Base-by-base conservation (phyloP, 2,329 filamentous ascomycete species). In the Coniochaeta hoffmannii region DNA sequence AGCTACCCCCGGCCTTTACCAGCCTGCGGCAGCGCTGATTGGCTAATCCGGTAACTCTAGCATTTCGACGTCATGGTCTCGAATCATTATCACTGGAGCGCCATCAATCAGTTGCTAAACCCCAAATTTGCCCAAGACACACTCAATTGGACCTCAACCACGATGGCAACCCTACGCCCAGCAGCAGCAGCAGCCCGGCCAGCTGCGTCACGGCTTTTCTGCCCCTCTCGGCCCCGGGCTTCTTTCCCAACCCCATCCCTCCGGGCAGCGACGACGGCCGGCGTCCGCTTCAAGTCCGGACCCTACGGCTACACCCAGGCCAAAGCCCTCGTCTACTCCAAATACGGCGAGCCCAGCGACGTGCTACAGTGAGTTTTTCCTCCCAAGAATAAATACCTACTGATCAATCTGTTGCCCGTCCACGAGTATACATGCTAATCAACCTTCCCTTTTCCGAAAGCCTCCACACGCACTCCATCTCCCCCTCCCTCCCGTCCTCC, bases 281-380 rank as follows among this genome's bases (percentile, higher is more conserved):
- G 68, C 17, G 67, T 71, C 54, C 76, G 81, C 46, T 66, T 68
- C 68, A 82, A 81, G 65, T 83, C 81, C 4, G 81, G 80, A 0
- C 81, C 82, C 0, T 92, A 90, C 68, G 89, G 89, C 64, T 94
- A 94, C 73, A 89, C 88, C 41, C 89, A 93, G 72, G 86, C 89
- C 60, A 92, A 91, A 75, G 82, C 87, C n/a, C 82, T 94, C 61
- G 83, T 89, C 50, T 90, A 89, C 70, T 82, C 82, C 38, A 78
- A 86, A 58, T 83, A 86, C 66, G 89, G 90, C 67, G 88, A 92
- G 68, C 89, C 89, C 0, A 76, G 78, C 41, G 83, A 90, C 62
- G 88, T 90, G 2, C 69, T 88, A 31, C 79, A 73, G 83, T 85
- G 68, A 50, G 75, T 61, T 30, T 28, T 26, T 34, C 14, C 54